Evolutionary conservation across 1,284 basidiomycete genomes (phyloP).

Genomic region (Moniliella sp.): DNA sequence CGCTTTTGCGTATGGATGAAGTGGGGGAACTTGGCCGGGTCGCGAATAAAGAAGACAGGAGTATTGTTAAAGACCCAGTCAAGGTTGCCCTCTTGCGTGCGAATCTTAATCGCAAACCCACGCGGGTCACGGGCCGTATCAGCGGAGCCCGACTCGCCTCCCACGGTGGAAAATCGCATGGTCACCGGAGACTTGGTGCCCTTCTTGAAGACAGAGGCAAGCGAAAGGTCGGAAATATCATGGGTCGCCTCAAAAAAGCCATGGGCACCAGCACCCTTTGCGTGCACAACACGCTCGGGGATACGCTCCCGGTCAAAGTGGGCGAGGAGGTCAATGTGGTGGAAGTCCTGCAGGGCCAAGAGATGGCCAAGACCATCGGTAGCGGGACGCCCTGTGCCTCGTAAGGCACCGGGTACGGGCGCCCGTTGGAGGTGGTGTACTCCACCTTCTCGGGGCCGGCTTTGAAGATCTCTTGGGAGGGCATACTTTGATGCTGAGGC

Average conservation of each 20-base stretch:
- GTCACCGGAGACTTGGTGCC: conserved; percentile 9
- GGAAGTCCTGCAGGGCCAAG: conserved; percentile 15
- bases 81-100: conserved; percentile 10
- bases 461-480: neutral
- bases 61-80: conserved; percentile 14
- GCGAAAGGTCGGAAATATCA: conserved; percentile 10
- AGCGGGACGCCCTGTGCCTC: conserved; percentile 7
- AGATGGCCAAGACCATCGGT: conserved; percentile 5
- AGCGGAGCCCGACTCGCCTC: conserved; percentile 12
- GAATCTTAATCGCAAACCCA: conserved; percentile 34
- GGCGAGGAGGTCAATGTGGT: conserved; percentile 48
- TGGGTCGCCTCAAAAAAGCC: conserved; percentile 14
- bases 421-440: conserved; percentile 68
- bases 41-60: conserved; percentile 15
- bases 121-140: conserved; percentile 15
- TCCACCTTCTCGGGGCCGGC: conserved; percentile 2
- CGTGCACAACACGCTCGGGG: conserved; percentile 26
- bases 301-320: conserved; percentile 50
- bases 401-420: conserved; percentile 41
- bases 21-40: conserved; percentile 16
- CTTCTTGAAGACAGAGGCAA: conserved; percentile 9
- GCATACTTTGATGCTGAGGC: too few species aligned
- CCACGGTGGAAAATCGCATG: conserved; percentile 16
- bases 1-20: conserved; percentile 23
- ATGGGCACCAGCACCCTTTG: conserved; percentile 21